These are phyloP conservation scores for Trametes versicolor DNA, from an alignment of 1,284 basidiomycete species.

Conservation along the genomic window DNA sequence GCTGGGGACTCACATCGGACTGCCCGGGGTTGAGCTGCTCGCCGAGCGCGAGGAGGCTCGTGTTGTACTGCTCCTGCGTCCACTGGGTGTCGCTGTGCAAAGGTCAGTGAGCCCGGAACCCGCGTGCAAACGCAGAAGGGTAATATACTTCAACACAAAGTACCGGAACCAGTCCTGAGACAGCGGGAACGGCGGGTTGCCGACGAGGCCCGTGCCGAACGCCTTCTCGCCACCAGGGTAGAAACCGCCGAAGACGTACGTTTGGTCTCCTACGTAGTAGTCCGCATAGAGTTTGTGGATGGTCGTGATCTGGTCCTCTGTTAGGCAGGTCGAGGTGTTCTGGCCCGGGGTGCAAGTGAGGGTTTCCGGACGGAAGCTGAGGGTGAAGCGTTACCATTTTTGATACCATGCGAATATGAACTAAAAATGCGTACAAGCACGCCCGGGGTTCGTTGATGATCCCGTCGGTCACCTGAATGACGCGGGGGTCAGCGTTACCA, in stretches of 20 bases:
- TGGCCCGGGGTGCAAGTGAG: slow-evolving; percentile 41
- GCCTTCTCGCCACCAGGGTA: slow-evolving; percentile 40
- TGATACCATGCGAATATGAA: no score
- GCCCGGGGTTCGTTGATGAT: slow-evolving; percentile 45
- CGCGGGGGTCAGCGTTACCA: background rate
- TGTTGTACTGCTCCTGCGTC: slow-evolving; percentile 32
- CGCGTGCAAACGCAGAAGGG: no score
- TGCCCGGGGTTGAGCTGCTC: slow-evolving; percentile 37
- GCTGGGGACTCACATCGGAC: slow-evolving; percentile 22
- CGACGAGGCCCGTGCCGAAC: slow-evolving; percentile 19
- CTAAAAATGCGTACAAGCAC: slow-evolving; percentile 37
- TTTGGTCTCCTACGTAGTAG: slow-evolving; percentile 41
- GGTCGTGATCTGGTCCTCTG: slow-evolving; percentile 44
- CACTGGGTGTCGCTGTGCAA: slow-evolving; percentile 31
- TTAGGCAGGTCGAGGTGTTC: slow-evolving; percentile 43
- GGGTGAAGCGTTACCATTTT: background rate
- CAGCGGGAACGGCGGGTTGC: slow-evolving; percentile 17
- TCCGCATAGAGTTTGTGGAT: slow-evolving; percentile 44
- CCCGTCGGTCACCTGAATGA: slow-evolving; percentile 39
- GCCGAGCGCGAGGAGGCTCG: slow-evolving; percentile 26
- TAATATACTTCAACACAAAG: slow-evolving; percentile 33
- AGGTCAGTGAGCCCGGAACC: no score
- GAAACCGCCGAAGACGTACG: slow-evolving; percentile 36
- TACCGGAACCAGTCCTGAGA: slow-evolving; percentile 31
- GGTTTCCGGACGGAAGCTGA: slow-evolving; percentile 42